Base-by-base conservation (phyloP, 2,329 filamentous ascomycete species). In the Exophiala aquamarina region DNA sequence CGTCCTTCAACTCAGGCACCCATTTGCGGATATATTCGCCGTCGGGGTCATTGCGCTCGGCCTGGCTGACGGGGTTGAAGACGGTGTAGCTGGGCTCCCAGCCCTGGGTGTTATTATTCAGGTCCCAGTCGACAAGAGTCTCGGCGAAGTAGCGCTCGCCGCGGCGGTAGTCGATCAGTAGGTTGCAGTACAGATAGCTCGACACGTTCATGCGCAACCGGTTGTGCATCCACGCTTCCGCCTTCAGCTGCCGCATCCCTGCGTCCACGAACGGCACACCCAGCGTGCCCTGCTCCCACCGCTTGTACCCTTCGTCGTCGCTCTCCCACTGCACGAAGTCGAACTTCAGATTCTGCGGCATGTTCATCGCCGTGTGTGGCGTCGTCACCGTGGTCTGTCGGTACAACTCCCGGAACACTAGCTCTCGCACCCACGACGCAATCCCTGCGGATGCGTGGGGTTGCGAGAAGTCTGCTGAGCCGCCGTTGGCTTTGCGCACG, bases 11-110 rank as follows among this genome's bases (percentile, higher is more conserved):
- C 67, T 93, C 87, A 0, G 81, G 81, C 3, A 92, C 72, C 87
- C 87, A 92, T 56, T 80, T 81, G 38, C 84, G 75, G 49, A 92
- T 91, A 44, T 56, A 92, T 14, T 79, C 77, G 0, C 87, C 88
- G 0, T 83, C 71, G 0, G 76, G 70, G 63, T 93, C 88, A 58
- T 90, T 91, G 68, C 83, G 89, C 72, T 90, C 85, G 52, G 83
- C 86, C 70, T 92, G 87, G 14, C 85, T 66, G 43, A 86, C 65
- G 1, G 87, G 87, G 59, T 92, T 92, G 69, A 93, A 92, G 40
- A 92, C 74, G 0, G 74, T 76, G 47, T 75, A 77, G 15, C 63
- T 67, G 1, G 74, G 75, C 60, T 77, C 72, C 74, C 74, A 77
- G 20, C 71, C 68, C 46, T 78, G 68, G n/a, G 75, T 71, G 55